These are phyloP conservation scores for Rostrohypoxylon terebratum DNA, from an alignment of 495 filamentous ascomycete genomes.

Conservation along the genomic window DNA sequence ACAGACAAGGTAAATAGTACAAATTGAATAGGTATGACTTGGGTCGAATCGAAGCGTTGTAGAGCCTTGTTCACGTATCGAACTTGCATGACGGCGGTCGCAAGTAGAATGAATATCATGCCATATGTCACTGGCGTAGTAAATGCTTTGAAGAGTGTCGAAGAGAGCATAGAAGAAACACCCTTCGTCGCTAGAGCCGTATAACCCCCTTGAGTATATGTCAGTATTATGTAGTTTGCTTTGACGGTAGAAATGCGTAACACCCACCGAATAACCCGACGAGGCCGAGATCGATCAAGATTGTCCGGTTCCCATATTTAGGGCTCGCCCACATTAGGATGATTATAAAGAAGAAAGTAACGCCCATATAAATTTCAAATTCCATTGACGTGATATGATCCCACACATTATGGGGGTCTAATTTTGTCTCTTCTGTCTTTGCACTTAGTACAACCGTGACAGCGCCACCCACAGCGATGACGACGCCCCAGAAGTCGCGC, in stretches of 20 bases:
- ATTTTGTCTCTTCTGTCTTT: conserved; percentile 86
- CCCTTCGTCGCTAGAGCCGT: conserved; percentile 96
- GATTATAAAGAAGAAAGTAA: conserved; percentile 78
- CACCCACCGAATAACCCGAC: conserved; percentile 89
- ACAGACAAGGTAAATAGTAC: conserved; percentile 96
- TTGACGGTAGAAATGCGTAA: background rate
- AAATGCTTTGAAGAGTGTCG: conserved; percentile 84
- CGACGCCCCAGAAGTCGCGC: conserved; percentile 89
- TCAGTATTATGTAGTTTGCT: conserved; percentile 31
- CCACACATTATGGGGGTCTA: conserved; percentile 92
- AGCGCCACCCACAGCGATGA: conserved; percentile 86
- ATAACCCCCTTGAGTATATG: conserved; percentile 77
- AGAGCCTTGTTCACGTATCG: conserved; percentile 95
- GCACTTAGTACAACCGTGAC: conserved; percentile 94
- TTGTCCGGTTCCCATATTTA: conserved; percentile 82
- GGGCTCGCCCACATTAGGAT: conserved; percentile 83
- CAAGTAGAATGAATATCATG: conserved; percentile 78
- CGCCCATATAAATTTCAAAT: conserved; percentile 88
- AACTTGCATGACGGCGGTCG: conserved; percentile 92
- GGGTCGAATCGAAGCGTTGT: conserved; percentile 94
- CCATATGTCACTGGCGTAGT: conserved; percentile 93
- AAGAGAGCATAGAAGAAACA: conserved; percentile 92
- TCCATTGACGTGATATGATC: conserved; percentile 87
- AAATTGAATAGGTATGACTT: conserved; percentile 97
- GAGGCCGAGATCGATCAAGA: conserved; percentile 91